These are phyloP conservation scores for Pichia deserticola DNA, from an alignment of 805 yeast genomes.

Conservation along the genomic window DNA sequence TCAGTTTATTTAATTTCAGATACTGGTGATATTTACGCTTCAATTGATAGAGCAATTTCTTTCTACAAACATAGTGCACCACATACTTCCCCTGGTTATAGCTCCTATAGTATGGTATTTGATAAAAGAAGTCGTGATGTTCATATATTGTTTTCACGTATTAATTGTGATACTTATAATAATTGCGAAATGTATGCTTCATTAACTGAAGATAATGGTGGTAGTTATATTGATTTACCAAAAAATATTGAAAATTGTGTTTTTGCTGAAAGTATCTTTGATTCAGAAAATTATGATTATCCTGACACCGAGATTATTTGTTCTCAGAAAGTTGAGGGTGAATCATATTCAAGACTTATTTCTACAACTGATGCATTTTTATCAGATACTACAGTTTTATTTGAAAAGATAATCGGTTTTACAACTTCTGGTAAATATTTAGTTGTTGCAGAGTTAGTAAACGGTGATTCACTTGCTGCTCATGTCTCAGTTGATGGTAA, in stretches of 20 bases:
- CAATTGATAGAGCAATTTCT: slow-evolving; percentile 60
- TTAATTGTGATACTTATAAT: slow-evolving; percentile 40
- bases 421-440: slow-evolving; percentile 65
- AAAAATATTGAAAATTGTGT: slow-evolving; percentile 55
- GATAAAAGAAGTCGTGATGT: slow-evolving; percentile 47
- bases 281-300: slow-evolving; percentile 17
- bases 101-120: slow-evolving; percentile 43
- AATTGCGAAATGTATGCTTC: slow-evolving; percentile 55
- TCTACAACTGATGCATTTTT: slow-evolving; percentile 51
- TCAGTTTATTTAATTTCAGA: slow-evolving; percentile 48
- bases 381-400: slow-evolving; percentile 31
- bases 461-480: slow-evolving; percentile 51
- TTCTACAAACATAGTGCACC: slow-evolving; percentile 35
- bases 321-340: slow-evolving; percentile 32
- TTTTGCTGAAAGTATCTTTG: slow-evolving; percentile 53
- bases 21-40: slow-evolving; percentile 42
- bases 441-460: slow-evolving; percentile 58
- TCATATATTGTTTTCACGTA: slow-evolving; percentile 64
- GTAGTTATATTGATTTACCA: slow-evolving; percentile 45
- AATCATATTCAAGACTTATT: slow-evolving; percentile 24
- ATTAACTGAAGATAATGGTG: slow-evolving; percentile 63
- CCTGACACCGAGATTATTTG: slow-evolving; percentile 58
- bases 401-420: slow-evolving; percentile 61
- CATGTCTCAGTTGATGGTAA: slow-evolving; percentile 73
- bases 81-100: slow-evolving; percentile 43